Evolutionary conservation across 345 rosid species (phyloP), one percentile per base, ranked within the genome.

Genomic region (Eucalyptus tenuipes): DNA sequence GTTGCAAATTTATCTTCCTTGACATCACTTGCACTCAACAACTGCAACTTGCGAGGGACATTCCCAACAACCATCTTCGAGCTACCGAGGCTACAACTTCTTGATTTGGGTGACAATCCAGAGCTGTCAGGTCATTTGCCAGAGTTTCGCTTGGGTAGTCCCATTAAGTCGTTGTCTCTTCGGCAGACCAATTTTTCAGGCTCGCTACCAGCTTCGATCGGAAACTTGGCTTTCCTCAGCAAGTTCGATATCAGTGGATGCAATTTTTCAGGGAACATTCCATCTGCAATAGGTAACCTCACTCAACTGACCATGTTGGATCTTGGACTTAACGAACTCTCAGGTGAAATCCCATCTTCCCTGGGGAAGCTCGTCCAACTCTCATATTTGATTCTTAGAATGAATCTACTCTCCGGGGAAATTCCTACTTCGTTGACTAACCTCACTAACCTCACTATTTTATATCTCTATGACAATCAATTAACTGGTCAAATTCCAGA

Each of bases 1-100:
- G 9, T 87, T 22, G 49, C 57, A 57, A 91, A 89, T 79, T 68
- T 87, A 31, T 88, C 92, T 10, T 88, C 89, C 10, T 49, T 89
- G 33, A 89, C 84, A 3, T 85, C 48, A 17, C 88, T 89, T 24
- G 12, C 7, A 12, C 53, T 87, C 45, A 5, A 0, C 0, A 0
- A 13, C 5, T 53, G 90, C 40, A 7, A 18, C 7, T 31, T 90
- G 47, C 71, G 6, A 15, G 90, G 89, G 82, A 52, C 45, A 53
- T 37, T 91, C 33, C 92, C 91, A 7, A 7, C 49, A 25, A 3
- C 55, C 27, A 47, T 90, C 55, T 89, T 89, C 84, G 1, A 37
- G 9, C 68, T 89, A 1, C 90, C 92, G 3, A 88, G 49, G 24
- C 90, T 89, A 82, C 55, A 88, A 31, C 8, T 13, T 57, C 45